Evolutionary conservation across 345 rosid genomes (phyloP), one percentile per base, ranked within the genome.

Genomic region (Citrus glauca): DNA sequence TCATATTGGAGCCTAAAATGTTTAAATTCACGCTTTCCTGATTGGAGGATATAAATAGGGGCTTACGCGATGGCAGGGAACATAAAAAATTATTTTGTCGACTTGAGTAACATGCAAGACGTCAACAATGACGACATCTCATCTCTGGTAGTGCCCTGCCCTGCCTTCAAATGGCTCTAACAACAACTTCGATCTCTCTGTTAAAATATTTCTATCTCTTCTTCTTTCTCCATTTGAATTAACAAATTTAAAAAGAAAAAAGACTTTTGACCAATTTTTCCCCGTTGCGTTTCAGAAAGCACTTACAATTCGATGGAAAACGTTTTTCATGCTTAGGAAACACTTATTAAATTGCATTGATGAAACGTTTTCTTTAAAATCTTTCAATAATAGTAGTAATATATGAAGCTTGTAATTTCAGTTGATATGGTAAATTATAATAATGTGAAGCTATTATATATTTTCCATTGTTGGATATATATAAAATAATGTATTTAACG

Each of bases 91-190:
- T 20, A 37, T 35, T 42, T 28, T 60, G 37, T 64, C 70, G 48
- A 42, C n/a, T 27, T 28, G 35, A 17, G 20, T 7, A 22, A 32
- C 20, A 32, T 6, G 9, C 9, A 56, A 56, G 55, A 84, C 83
- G 84, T 81, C 78, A 80, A 78, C 83, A 78, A 11, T 86, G 89
- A 82, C 84, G 83, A 71, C 64, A 82, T 66, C 82, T 20, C 63
- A 53, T 53, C 56, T 50, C 76, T 55, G 27, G 30, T 33, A 76
- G 71, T 42, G 50, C 79, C 33, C 80, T 42, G 50, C 79, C 32
- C 80, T 33, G 50, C 79, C 40, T 78, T 62, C 66, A 62, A 61
- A 24, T 9, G 20, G 57, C 57, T 11, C 66, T 10, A 53, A 19
- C 76, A 78, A 72, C 69, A 35, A 67, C 74, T 30, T 55, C 13